Conservation (phyloP, 2,329 filamentous ascomycete genomes). For the Curvularia hawaiiensis region DNA sequence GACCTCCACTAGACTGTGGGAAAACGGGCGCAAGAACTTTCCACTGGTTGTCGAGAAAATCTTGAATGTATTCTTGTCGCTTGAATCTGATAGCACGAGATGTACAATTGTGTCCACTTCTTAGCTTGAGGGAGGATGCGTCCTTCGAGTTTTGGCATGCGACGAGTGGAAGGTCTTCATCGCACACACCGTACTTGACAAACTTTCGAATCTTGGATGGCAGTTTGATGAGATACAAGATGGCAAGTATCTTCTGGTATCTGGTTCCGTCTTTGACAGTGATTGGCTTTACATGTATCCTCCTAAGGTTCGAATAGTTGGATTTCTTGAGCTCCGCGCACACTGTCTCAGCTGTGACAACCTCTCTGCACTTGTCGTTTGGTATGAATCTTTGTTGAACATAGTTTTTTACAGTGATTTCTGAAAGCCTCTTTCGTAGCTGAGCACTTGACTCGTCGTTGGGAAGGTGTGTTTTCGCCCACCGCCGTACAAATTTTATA, state of each 20-base stretch:
- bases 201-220: conserved; percentile 1
- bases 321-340: background rate
- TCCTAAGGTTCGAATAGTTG: background rate
- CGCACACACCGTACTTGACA: background rate
- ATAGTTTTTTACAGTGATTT: background rate
- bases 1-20: background rate
- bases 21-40: background rate
- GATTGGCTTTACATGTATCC: background rate
- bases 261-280: background rate
- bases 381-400: background rate
- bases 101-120: background rate
- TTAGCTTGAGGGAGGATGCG: background rate
- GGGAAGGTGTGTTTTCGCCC: background rate
- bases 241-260: background rate
- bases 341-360: background rate
- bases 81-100: background rate
- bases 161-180: background rate
- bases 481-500: background rate
- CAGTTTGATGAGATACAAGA: background rate
- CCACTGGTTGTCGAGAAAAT: background rate
- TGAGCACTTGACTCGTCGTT: background rate
- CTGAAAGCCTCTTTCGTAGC: background rate
- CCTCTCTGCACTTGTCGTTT: too few relatives aligned
- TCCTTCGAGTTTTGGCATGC: background rate
- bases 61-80: background rate